Conservation (phyloP, 768 basidiomycete genomes). For the Rhodotorula diobovata region DNA sequence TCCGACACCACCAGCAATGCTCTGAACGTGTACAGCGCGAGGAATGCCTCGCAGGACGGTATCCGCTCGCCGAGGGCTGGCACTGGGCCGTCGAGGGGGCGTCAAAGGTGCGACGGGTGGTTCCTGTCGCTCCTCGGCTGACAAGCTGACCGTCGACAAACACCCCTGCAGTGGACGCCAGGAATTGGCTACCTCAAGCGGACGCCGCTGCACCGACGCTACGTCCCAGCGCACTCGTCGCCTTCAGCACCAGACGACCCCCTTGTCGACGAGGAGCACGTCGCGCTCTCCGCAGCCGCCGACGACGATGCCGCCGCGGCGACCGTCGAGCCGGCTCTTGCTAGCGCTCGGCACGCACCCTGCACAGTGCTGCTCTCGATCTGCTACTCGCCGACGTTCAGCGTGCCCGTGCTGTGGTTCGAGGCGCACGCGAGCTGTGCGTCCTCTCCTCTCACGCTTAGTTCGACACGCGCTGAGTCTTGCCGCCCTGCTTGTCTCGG, state of each 20-base stretch:
- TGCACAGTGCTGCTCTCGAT: conserved; percentile 59
- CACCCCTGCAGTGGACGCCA: conserved; percentile 10
- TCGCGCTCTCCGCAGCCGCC: no score
- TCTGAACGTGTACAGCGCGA: not conserved
- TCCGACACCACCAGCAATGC: not conserved
- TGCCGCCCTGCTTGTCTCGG: no score
- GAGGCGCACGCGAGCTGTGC: conserved; percentile 62
- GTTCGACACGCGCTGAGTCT: not conserved
- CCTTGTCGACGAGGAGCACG: no score
- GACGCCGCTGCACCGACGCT: not conserved
- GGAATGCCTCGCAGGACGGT: no score
- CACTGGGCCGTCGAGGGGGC: not conserved
- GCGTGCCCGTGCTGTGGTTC: conserved; percentile 81
- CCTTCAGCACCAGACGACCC: no score
- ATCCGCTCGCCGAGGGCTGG: not conserved
- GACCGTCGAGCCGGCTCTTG: no score
- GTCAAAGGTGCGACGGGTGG: not conserved
- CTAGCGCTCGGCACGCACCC: conserved; percentile 33
- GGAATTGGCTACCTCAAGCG: conserved; percentile 14
- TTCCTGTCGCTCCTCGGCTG: not conserved
- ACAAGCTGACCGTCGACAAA: not conserved
- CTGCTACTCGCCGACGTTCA: conserved; percentile 71
- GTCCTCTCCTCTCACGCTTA: conserved; percentile 46
- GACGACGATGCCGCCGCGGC: no score
- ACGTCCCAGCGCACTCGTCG: no score